Percentiles rank a stretch among this genome's conserved stretches.
Conservation (phyloP, 768 basidiomycete genomes). For the Omphalotus guepiniiformis region DNA sequence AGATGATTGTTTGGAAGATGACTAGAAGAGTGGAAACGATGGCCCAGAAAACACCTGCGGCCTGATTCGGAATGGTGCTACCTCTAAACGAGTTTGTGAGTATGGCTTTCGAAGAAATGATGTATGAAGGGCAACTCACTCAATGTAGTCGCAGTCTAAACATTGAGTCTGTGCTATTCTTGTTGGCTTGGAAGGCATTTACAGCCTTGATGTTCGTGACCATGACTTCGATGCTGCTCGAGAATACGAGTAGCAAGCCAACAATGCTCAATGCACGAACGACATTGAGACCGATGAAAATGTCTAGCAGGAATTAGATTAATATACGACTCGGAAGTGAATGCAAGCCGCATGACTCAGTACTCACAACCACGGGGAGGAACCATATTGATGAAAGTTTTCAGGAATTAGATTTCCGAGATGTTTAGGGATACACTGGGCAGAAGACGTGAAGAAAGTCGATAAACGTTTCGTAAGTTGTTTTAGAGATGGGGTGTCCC, state of each 20-base stretch:
- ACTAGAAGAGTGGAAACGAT: slow-evolving; percentile 85
- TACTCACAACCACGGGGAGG: slow-evolving; percentile 47
- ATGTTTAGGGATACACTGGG: slow-evolving; percentile 2
- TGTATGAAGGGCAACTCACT: slow-evolving; percentile 49
- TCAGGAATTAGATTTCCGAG: not conserved
- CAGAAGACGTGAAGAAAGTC: slow-evolving; percentile 1
- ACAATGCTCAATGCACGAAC: slow-evolving; percentile 79
- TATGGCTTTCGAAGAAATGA: not conserved
- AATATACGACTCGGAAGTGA: not conserved
- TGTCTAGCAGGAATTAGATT: slow-evolving; percentile 27
- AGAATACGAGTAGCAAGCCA: slow-evolving; percentile 72
- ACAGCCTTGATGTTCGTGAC: slow-evolving; percentile 74
- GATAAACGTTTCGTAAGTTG: too few relatives aligned
- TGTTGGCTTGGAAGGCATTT: slow-evolving; percentile 52
- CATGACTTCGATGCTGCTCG: slow-evolving; percentile 72
- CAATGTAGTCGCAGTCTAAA: slow-evolving; percentile 78
- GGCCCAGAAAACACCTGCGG: slow-evolving; percentile 90
- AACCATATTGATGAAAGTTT: slow-evolving; percentile 25
- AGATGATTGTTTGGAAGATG: slow-evolving; percentile 76
- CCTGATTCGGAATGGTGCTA: slow-evolving; percentile 87
- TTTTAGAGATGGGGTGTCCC: too few relatives aligned
- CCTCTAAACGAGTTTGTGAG: slow-evolving; percentile 32
- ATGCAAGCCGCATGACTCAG: not conserved
- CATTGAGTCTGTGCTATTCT: slow-evolving; percentile 23
- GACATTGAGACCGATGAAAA: slow-evolving; percentile 76